Base-by-base conservation (phyloP, 495 filamentous ascomycete genomes). In the Cetradonia linearis region DNA sequence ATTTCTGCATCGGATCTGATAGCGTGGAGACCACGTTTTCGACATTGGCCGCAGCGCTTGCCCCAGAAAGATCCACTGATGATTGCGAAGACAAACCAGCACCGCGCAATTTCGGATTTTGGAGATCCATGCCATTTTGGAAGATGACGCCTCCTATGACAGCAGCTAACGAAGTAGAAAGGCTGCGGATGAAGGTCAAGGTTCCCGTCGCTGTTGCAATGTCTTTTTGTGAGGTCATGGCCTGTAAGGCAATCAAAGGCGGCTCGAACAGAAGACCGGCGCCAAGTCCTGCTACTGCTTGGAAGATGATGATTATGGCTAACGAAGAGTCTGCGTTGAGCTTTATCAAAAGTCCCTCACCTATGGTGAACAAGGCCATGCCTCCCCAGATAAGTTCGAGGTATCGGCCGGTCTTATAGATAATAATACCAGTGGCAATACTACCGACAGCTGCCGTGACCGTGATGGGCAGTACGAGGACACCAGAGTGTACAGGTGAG, bases 201-300 rank as follows among this genome's bases (percentile, higher is more conserved):
- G 87, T 89, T 0, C 83, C 82, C 0, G 88, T 93, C 3, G 88
- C 90, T 0, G 86, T 82, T 0, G 85, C 90, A 18, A 86, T 86
- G 53, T 94, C 87, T 7, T 78, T 74, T 30, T 83, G 81, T 1
- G 79, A 72, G 58, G 91, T 81, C 30, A 78, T 78, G n/a, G 81
- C 80, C 62, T 93, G 89, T 1, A 95, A 73, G 0, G 91, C 88
- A 47, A 95, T 85, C 37, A 94, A 78, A 1, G 90, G 89, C 0
- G 85, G 74, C 66, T 72, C 66, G 66, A 80, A 78, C 28, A 78
- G 71, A 27, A 78, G 67, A 3, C 77, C 77, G 3, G 71, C 72
- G 2, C 77, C 77, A 2, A 73, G 58, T 23, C 87, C 89, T 6
- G 81, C 77, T 30, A 91, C 66, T 53, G 89, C 76, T 64, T 88